Evolutionary conservation across 164 flowering plant genomes (phyloP), one percentile per base, ranked within the genome.

Genomic region (Magnolia sinica): DNA sequence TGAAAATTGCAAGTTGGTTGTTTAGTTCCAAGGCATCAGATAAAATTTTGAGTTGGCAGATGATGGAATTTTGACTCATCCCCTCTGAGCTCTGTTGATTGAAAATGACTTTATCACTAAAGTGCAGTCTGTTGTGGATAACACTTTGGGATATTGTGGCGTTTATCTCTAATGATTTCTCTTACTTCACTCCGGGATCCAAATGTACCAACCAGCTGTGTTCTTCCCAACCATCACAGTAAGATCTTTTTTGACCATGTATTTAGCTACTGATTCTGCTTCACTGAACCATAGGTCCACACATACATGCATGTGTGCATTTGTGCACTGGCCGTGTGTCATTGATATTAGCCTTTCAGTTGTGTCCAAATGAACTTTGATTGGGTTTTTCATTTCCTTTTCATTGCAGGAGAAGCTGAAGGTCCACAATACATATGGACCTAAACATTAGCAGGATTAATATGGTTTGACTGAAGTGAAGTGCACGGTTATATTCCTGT

Each of bases 391-490:
- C 63, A 64, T n/a, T 50, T 59, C 50, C 10, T 58, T 58, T 19
- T n/a, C 63, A 64, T n/a, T 50, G 69, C 50, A 37, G 74, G 63
- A 76, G 51, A 23, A 22, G 67, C 61, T 49, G 68, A 71, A 20
- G 51, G 9, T 52, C 72, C 51, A 63, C 27, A n/a, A 19, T 14
- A 11, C 61, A 5, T 64, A 2, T 55, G 19, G 13, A 22, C 27
- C 8, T 16, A 49, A 70, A 8, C 55, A 37, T 75, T 19, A 49
- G 71, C 49, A 14, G 18, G 2, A 18, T 68, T 16, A 11, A 1
- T 37, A 14, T n/a, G 18, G 45, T 16, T 49, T 29, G 71, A 45
- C 71, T 37, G 16, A 37, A 6, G 31, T 11, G 50, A 45, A 16
- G 51, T 1, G 61, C 68, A 23, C 2, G 50, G 18, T 66, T 61